phyloP scores from a whole-genome alignment of 805 yeast genomes.

The Hanseniaspora thailandica region DNA sequence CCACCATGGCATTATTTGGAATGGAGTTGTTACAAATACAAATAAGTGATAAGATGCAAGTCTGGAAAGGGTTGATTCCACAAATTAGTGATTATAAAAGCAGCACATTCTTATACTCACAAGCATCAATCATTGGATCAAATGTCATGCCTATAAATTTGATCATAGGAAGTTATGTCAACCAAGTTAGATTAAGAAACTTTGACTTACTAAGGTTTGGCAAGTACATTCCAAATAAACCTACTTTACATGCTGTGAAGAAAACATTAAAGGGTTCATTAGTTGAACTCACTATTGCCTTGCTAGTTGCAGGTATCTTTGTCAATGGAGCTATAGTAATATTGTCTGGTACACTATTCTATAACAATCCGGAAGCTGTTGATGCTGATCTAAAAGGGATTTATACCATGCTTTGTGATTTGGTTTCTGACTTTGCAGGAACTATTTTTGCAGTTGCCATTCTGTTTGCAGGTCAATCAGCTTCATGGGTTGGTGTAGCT shows the following conservation, averaged over 20 bases:
- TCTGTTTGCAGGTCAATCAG: slow-evolving; percentile 84
- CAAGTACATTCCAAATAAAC: slow-evolving; percentile 39
- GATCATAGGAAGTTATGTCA: slow-evolving; percentile 79
- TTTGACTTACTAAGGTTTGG: slow-evolving; percentile 52
- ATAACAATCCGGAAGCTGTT: slow-evolving; percentile 49
- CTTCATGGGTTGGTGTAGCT: slow-evolving; percentile 86
- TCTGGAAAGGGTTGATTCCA: slow-evolving; percentile 59
- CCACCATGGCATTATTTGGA: slow-evolving; percentile 76
- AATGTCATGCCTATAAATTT: slow-evolving; percentile 93
- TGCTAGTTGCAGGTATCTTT: slow-evolving; percentile 80
- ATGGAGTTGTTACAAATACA: slow-evolving; percentile 66
- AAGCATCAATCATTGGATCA: slow-evolving; percentile 83
- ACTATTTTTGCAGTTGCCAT: slow-evolving; percentile 79
- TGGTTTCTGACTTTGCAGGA: slow-evolving; percentile 78
- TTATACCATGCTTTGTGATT: slow-evolving; percentile 54
- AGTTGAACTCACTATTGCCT: slow-evolving; percentile 68
- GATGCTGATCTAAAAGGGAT: slow-evolving; percentile 77
- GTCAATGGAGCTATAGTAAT: slow-evolving; percentile 82
- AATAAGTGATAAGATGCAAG: slow-evolving; percentile 41
- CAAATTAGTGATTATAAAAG: slow-evolving; percentile 39
- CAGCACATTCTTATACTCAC: slow-evolving; percentile 55
- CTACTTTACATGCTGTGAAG: slow-evolving; percentile 68
- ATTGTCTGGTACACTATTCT: slow-evolving; percentile 81
- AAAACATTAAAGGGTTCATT: slow-evolving; percentile 72
- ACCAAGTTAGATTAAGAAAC: slow-evolving; percentile 71